Base-by-base conservation (phyloP, 805 yeast species). In the Starmerella riodocensis region DNA sequence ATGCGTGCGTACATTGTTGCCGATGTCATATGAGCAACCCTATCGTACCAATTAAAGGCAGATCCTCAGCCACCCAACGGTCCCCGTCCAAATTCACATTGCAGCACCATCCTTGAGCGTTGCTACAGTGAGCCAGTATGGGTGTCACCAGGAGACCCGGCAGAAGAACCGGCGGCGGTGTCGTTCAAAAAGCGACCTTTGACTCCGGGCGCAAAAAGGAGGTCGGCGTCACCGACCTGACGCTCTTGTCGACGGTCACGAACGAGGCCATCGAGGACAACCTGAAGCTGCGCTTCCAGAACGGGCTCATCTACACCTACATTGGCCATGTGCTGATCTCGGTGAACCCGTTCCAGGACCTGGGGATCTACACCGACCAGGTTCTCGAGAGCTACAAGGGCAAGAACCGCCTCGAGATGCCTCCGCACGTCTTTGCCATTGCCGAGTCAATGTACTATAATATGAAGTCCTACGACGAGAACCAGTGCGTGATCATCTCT, bases 341-440 rank as follows among this genome's bases (percentile, higher is more conserved):
- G 4, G 94, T 91, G 36, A 91, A 91, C 54, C 99, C 99, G 2
- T 91, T 91, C 64, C 75, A 85, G 48, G 99, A 91, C 58, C 66
- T 91, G 54, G 99, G 99, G 2, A 91, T 91, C 37, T 91, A 91
- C 62, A 84, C 96, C 6, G 80, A 74, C 36, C 77, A 74, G 18
- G 76, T 76, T 2, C 65, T 88, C 48, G 72, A 73, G 42, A 66
- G 78, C 16, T 91, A 91, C 56, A 75, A 76, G 59, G 94, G 94
- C 46, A 85, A 86, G 59, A 91, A 91, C 60, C 70, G 99, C 53
- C 66, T 91, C 43, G 99, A 91, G 62, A 94, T 81, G 22, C 93
- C 97, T 14, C 99, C 99, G 3, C 99, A 91, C 62, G 98, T 91
- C 23, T 91, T 78, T 61, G 94, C 97, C 38, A 85, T 91, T 53